Evolutionary conservation across 2,329 filamentous ascomycete genomes (phyloP).

Genomic region (Diaporthe humulicola): DNA sequence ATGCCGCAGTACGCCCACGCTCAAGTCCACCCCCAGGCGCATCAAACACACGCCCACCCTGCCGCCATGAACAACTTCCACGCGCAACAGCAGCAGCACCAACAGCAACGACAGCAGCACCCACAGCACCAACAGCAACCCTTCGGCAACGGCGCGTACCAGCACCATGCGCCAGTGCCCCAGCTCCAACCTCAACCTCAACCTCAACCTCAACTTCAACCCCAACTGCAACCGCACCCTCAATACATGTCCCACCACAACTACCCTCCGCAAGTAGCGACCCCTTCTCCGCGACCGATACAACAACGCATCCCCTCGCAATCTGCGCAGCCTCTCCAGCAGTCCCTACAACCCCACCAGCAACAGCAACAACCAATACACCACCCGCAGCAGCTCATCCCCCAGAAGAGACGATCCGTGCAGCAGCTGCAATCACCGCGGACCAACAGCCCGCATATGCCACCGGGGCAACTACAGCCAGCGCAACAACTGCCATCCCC

Average conservation of each 20-base stretch:
- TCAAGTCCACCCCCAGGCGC: slow-evolving; percentile 46
- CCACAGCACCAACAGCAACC: slow-evolving; percentile 41
- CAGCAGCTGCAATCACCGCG: slow-evolving; percentile 26
- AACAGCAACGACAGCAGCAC: slow-evolving; percentile 38
- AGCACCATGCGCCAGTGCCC: slow-evolving; percentile 36
- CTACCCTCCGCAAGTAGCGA: slow-evolving; percentile 51
- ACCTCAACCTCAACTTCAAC: slow-evolving; percentile 41
- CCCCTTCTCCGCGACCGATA: slow-evolving; percentile 36
- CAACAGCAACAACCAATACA: slow-evolving; percentile 47
- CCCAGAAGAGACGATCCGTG: slow-evolving; percentile 13
- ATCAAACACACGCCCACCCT: slow-evolving; percentile 44
- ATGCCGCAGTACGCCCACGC: slow-evolving; percentile 43
- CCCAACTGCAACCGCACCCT: slow-evolving; percentile 7
- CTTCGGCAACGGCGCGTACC: slow-evolving; percentile 45
- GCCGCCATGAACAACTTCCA: slow-evolving; percentile 44
- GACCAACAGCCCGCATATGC: slow-evolving; percentile 20
- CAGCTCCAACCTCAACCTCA: slow-evolving; percentile 33
- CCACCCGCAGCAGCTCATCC: slow-evolving; percentile 40
- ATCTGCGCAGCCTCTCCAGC: slow-evolving; percentile 1
- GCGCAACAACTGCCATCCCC: neutral
- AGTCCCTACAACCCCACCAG: slow-evolving; percentile 39
- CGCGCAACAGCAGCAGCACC: slow-evolving; percentile 43
- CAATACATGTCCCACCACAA: slow-evolving; percentile 47
- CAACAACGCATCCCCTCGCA: slow-evolving; percentile 43
- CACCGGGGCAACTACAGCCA: neutral